These are phyloP conservation scores for Brassica cretica DNA, from an alignment of 345 rosid genomes.

Conservation along the genomic window DNA sequence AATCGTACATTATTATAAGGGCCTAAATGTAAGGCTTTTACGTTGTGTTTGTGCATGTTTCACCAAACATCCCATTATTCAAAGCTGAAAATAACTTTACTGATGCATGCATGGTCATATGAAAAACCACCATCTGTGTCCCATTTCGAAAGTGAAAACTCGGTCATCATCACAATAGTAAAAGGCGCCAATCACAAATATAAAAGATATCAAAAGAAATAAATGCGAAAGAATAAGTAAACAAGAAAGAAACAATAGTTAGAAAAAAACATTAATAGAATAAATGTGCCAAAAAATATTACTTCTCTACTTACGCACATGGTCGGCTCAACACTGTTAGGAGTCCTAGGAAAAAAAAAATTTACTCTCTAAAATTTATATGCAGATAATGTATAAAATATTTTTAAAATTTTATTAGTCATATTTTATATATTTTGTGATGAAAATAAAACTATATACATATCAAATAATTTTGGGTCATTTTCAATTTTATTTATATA, in stretches of 20 bases:
- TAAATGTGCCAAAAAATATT: constrained; percentile 14
- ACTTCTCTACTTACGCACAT: constrained; percentile 4
- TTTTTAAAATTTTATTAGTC: no score
- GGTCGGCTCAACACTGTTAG: background rate
- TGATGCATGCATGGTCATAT: constrained; percentile 33
- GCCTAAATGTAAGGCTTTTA: constrained; percentile 13
- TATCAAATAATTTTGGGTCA: no score
- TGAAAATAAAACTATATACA: no score
- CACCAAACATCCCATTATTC: constrained; percentile 44
- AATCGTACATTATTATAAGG: constrained; percentile 22
- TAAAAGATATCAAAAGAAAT: background rate
- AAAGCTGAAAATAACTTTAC: constrained; percentile 31
- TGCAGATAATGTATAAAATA: no score
- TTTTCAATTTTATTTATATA: no score
- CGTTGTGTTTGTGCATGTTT: constrained; percentile 36
- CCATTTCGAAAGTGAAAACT: constrained; percentile 37
- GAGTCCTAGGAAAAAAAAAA: no score
- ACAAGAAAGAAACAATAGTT: background rate
- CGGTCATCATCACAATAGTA: constrained; percentile 35
- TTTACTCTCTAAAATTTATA: no score
- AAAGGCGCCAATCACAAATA: background rate
- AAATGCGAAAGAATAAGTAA: background rate
- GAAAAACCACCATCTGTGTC: constrained; percentile 29
- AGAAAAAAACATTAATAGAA: background rate
- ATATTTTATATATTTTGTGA: no score